A percentile compares a stretch with the other conserved stretches of the same genome.
These are phyloP conservation scores for Pestalotiopsis sp. DNA, from an alignment of 2,329 filamentous ascomycete genomes.

Conservation along the genomic window DNA sequence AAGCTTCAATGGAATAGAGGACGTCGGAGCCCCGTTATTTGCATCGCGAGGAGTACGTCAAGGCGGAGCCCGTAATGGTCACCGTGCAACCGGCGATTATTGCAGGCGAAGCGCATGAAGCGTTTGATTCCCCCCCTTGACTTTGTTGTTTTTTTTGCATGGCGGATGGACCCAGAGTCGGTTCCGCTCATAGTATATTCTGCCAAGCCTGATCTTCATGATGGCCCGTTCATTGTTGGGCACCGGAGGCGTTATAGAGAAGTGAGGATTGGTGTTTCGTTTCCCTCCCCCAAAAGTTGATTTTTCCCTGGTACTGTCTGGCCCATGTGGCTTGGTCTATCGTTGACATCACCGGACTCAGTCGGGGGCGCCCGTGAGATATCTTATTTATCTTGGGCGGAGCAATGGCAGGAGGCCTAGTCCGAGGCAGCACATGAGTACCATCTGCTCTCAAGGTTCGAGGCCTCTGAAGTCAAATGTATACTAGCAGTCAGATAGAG, in stretches of 20 bases:
- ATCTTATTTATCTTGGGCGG: neutral
- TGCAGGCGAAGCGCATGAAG: neutral
- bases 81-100: neutral
- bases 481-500: conserved; percentile 8
- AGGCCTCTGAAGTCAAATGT: neutral
- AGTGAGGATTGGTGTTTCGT: neutral
- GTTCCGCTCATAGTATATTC: conserved; percentile 3
- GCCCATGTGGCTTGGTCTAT: conserved; percentile 12
- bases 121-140: neutral
- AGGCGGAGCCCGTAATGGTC: neutral
- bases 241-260: conserved; percentile 10
- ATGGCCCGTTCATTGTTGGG: neutral
- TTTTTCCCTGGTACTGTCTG: neutral
- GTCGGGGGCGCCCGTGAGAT: neutral
- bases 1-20: neutral
- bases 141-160: neutral
- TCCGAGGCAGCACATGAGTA: neutral
- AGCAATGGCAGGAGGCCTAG: neutral
- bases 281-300: conserved; percentile 11
- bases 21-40: neutral
- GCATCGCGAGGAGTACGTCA: neutral
- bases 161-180: neutral
- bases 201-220: conserved; percentile 1
- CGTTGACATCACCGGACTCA: conserved; percentile 1
- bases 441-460: neutral